Base-by-base conservation (phyloP, 441 rosid species). In the Populus tomentosa region DNA sequence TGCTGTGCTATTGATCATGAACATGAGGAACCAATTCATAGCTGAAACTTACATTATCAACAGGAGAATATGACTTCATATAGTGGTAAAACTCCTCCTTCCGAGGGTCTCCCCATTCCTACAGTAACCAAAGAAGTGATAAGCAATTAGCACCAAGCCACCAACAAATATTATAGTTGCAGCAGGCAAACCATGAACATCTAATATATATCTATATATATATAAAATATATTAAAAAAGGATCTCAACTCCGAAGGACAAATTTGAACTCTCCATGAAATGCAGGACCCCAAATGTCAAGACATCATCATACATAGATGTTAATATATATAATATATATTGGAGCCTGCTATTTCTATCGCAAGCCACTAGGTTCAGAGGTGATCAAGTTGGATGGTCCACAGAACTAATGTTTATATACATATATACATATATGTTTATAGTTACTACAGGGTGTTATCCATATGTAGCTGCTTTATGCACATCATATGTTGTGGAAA, bases 21-120 rank as follows among this genome's bases (percentile, higher is more conserved):
- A 35, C 24, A 65, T 42, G 66, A 73, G 38, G 62, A 67, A 62
- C 74, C 38, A 13, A 46, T 70, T 71, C 79, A 77, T 38, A 38
- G 50, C 38, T 59, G 61, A 13, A 59, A 71, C 89, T 86, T 80
- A 91, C 99, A 81, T 93, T 93, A 82, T 93, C 99, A 46, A 95
- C 94, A 30, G 99, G 99, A 30, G 98, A 93, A 83, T 95, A 95
- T 28, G 99, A 88, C 84, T 93, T 95, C 96, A 93, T 91, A 80
- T 93, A 95, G 80, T 40, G 83, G 88, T 93, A 93, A 87, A 81
- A 93, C 79, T 93, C 96, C 83, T 90, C 93, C 84, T 86, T 89
- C 70, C 96, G 89, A 46, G 98, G 99, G 80, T 95, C 99, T 78
- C 97, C 98, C 99, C 99, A 95, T 85, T 95, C 98, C 99, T 95